Conservation (phyloP, 1,284 basidiomycete species). For the Ganoderma lingzhi region DNA sequence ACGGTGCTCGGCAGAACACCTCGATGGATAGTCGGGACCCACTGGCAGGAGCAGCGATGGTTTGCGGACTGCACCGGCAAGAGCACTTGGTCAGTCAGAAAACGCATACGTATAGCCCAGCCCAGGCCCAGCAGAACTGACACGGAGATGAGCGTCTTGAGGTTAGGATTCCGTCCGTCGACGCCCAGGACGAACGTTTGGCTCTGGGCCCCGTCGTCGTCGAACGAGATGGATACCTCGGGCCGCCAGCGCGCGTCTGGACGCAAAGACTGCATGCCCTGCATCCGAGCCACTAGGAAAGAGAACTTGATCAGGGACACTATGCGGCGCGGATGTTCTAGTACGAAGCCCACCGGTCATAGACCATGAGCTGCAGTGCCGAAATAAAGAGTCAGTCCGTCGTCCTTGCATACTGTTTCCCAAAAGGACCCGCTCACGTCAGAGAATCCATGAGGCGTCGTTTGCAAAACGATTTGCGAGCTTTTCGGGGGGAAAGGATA, state of each 20-base stretch:
- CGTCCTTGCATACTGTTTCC: not conserved
- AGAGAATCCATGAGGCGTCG: too few species aligned
- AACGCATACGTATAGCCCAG: not conserved
- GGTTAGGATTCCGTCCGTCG: not conserved
- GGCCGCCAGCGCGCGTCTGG: not conserved
- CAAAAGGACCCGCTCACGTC: not conserved
- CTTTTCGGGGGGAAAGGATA: not conserved
- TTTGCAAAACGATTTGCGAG: too few species aligned
- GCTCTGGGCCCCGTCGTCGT: not conserved
- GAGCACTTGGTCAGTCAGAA: not conserved
- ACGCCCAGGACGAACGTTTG: not conserved
- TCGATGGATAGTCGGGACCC: not conserved
- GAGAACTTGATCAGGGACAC: not conserved
- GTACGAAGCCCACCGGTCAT: not conserved
- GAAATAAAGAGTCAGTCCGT: not conserved
- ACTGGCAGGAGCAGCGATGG: too few species aligned
- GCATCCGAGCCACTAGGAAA: not conserved
- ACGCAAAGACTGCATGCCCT: not conserved
- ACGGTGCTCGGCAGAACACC: not conserved
- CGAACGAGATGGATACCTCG: conserved; percentile 2
- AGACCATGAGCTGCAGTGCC: not conserved
- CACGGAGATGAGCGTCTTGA: not conserved
- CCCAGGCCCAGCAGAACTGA: not conserved
- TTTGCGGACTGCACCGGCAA: not conserved
- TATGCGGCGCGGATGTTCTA: not conserved